These are phyloP conservation scores for Gossypium herbaceum DNA, from an alignment of 345 rosid genomes.

Conservation along the genomic window DNA sequence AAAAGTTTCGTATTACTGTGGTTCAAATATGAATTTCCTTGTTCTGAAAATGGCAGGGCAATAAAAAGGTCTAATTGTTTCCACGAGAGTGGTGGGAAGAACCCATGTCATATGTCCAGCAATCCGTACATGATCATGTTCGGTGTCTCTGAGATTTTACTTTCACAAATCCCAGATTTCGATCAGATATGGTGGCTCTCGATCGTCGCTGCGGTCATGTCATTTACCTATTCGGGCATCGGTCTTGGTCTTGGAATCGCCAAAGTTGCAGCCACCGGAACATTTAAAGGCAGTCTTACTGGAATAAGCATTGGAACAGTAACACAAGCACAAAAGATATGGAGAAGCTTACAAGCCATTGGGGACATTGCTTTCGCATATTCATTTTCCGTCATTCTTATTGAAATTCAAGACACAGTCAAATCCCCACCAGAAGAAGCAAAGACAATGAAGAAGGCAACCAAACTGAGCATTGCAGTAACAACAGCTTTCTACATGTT, in stretches of 20 bases:
- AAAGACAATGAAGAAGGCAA: conserved; percentile 41
- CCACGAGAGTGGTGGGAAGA: conserved; percentile 56
- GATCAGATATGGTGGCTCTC: conserved; percentile 65
- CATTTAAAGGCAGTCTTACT: conserved; percentile 61
- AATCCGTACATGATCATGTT: conserved; percentile 74
- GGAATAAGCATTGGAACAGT: conserved; percentile 68
- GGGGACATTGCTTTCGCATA: conserved; percentile 90
- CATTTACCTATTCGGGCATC: conserved; percentile 50
- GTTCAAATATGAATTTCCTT: neutral
- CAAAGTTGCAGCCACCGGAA: conserved; percentile 50
- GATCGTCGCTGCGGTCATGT: conserved; percentile 54
- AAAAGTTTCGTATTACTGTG: neutral
- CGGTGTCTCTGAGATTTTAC: conserved; percentile 58
- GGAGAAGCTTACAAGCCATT: conserved; percentile 78
- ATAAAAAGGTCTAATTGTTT: conserved; percentile 75
- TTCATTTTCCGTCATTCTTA: conserved; percentile 64
- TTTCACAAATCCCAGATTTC: conserved; percentile 72
- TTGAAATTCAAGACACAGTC: conserved; percentile 69
- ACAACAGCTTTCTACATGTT: conserved; percentile 47
- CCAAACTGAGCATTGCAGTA: conserved; percentile 32
- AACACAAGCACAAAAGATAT: conserved; percentile 60
- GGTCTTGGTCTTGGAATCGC: conserved; percentile 49
- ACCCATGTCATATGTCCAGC: conserved; percentile 66
- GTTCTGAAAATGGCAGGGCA: conserved; percentile 46
- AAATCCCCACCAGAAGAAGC: conserved; percentile 47